Conservation (phyloP, 129 eudicot genomes). For the Flaveria bidentis region DNA sequence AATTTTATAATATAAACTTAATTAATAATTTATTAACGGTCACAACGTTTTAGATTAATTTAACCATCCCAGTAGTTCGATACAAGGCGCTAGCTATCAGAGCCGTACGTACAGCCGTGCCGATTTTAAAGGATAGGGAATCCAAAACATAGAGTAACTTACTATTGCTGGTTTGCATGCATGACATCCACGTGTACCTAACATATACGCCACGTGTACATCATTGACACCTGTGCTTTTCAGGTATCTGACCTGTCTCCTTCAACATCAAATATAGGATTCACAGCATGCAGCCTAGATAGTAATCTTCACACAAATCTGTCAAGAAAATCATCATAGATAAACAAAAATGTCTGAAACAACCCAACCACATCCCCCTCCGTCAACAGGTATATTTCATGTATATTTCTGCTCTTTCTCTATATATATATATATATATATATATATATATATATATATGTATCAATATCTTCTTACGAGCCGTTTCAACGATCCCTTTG, state of each 20-base stretch:
- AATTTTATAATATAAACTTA: too few relatives aligned
- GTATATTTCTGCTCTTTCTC: too few relatives aligned
- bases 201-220: constrained; percentile 27
- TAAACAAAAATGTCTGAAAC: constrained; percentile 16
- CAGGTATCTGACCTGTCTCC: constrained; percentile 4
- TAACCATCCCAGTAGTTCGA: too few relatives aligned
- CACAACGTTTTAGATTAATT: too few relatives aligned
- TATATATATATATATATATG: too few relatives aligned
- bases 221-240: constrained; percentile 22
- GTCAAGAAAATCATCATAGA: constrained; percentile 2
- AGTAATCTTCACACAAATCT: background rate
- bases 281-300: background rate
- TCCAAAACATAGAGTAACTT: background rate
- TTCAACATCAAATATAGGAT: constrained; percentile 3
- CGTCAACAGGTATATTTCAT: background rate
- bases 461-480: too few relatives aligned
- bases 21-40: too few relatives aligned
- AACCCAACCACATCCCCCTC: background rate
- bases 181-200: constrained; percentile 51
- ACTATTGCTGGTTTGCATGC: constrained; percentile 22
- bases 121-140: constrained; percentile 16
- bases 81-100: background rate
- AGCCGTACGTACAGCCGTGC: background rate
- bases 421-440: too few relatives aligned
- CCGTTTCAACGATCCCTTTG: too few relatives aligned